Base-by-base conservation (phyloP, 106 monocot genomes). In the Gastrodia elata region DNA sequence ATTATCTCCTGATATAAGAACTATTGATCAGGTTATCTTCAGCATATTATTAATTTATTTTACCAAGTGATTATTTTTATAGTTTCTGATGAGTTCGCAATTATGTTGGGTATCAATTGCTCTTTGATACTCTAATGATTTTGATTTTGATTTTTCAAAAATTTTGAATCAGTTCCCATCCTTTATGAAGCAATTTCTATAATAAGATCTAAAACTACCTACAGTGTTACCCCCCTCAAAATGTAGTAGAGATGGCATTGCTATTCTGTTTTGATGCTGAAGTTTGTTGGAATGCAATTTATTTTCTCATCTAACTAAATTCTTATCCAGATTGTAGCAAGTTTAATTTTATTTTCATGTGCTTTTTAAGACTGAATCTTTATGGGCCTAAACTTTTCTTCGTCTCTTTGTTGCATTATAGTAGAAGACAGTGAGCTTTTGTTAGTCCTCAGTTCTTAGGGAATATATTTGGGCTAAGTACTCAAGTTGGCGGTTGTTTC, bases 1-100 rank as follows among this genome's bases (percentile, higher is more conserved):
- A 30, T 85, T 96, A 76, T 96, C 96, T 48, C 96, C 96, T 52
- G 96, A 96, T 90, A 77, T 96, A 44, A 82, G 96, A 49, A 87
- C 96, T 38, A 78, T 96, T 83, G 96, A 96, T 75, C 96, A 96
- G 90, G 96, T 96, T 41, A 68, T 9, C 7, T 57, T 68, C 1
- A 67, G 7, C 6, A 16, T 36, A 18, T 35, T 36, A 37, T 67
- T 32, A 15, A 67, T 67, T 15, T 20, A n/a, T n/a, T n/a, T n/a
- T n/a, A n/a, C n/a, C n/a, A n/a, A 2, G 20, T n/a, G 16, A 36
- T 36, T 15, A 65, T 33, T 5, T 65, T 65, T 58, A 25, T 24
- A 58, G 5, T 35, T 65, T 13, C 32, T 33, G 35, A 65, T 65
- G 33, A 7, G 22, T 37, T 67, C 3, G 18, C 6, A n/a, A 6